These are phyloP conservation scores for Cystobasidium tubakii DNA, from an alignment of 768 basidiomycete species.

Conservation along the genomic window DNA sequence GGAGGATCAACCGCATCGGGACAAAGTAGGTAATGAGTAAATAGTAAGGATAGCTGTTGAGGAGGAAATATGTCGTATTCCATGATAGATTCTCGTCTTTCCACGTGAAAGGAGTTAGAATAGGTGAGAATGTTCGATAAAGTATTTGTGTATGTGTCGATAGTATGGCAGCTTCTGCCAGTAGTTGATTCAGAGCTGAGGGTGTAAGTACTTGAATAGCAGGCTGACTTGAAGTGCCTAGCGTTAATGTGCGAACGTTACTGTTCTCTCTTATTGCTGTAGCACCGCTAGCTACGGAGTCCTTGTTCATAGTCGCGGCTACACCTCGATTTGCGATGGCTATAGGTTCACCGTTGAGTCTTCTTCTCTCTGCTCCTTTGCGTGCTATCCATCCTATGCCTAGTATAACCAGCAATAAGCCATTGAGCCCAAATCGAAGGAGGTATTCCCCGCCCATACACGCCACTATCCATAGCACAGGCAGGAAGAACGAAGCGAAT, in stretches of 20 bases:
- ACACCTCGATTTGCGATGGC: not conserved
- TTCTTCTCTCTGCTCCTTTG: constrained; percentile 22
- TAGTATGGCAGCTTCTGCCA: constrained; percentile 36
- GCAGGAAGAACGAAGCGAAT: constrained; percentile 43
- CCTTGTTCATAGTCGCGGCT: not conserved
- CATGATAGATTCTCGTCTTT: constrained; percentile 38
- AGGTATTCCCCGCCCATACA: constrained; percentile 44
- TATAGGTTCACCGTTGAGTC: not conserved
- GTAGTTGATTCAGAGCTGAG: constrained; percentile 38
- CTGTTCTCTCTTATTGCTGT: not conserved
- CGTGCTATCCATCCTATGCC: constrained; percentile 13
- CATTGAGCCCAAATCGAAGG: constrained; percentile 42
- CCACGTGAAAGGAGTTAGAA: constrained; percentile 37
- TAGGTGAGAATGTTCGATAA: constrained; percentile 39
- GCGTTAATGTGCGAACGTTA: constrained; percentile 22
- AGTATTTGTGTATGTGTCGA: constrained; percentile 38
- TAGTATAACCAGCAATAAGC: constrained; percentile 2
- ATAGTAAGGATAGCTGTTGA: constrained; percentile 46
- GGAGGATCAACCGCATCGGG: constrained; percentile 42
- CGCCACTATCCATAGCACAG: constrained; percentile 45
- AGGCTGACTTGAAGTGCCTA: constrained; percentile 16
- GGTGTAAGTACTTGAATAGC: constrained; percentile 35
- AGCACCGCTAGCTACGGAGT: not conserved
- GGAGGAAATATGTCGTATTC: constrained; percentile 42
- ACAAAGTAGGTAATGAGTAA: constrained; percentile 41